Percentiles rank a stretch among this genome's conserved stretches.
Conservation (phyloP, 163 green algal genomes). For the Trebouxia gelatinosa region DNA sequence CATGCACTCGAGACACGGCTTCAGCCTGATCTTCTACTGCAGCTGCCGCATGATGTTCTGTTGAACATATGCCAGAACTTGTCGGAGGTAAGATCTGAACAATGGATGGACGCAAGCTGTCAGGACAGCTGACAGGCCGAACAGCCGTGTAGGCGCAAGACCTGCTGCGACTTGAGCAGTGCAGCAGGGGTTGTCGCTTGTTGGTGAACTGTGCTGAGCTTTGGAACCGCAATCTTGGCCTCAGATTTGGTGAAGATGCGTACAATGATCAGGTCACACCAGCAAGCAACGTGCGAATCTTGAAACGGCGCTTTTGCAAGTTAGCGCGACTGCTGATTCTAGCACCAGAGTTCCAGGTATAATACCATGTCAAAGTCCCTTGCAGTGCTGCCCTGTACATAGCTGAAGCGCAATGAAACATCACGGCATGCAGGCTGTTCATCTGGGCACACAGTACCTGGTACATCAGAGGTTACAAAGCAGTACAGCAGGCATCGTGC, state of each 20-base stretch:
- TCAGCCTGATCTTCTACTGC: neutral
- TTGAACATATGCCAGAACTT: neutral
- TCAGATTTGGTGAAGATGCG: slow-evolving; percentile 8
- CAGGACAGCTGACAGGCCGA: neutral
- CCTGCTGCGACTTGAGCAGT: neutral
- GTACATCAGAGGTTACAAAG: neutral
- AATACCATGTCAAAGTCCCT: neutral
- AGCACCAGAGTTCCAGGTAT: neutral
- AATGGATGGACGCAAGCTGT: neutral
- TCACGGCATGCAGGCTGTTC: neutral
- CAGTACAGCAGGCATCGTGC: neutral
- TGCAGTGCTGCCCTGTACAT: too few species aligned
- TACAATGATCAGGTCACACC: neutral
- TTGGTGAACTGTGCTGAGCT: neutral
- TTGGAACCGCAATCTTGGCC: neutral
- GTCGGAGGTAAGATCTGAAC: neutral
- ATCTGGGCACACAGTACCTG: neutral
- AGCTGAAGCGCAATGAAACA: too few species aligned
- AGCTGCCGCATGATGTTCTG: neutral
- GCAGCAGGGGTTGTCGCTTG: neutral
- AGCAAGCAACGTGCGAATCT: too few species aligned
- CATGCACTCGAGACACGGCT: neutral
- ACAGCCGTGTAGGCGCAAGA: neutral
- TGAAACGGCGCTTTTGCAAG: neutral
- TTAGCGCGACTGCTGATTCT: neutral